Conservation (phyloP, 768 basidiomycete species). For the Crucibulum laeve region DNA sequence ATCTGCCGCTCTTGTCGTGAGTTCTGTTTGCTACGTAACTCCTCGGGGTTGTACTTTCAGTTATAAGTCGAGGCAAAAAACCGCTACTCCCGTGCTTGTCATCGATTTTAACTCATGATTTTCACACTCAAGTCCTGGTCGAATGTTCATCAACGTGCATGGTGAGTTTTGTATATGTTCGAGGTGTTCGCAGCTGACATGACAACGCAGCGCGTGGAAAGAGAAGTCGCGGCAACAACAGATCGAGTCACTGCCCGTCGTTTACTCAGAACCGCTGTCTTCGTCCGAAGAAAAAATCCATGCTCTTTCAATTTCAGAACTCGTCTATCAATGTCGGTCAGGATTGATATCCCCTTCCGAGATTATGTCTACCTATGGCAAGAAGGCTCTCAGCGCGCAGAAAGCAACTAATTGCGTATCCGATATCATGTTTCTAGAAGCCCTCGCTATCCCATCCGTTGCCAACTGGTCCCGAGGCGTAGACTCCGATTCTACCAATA, state of each 20-base stretch:
- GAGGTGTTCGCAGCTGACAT: background rate
- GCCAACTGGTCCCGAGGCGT: conserved; percentile 34
- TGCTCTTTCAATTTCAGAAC: conserved; percentile 41
- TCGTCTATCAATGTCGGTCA: conserved; percentile 39
- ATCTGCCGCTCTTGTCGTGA: conserved; percentile 25
- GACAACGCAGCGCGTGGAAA: conserved; percentile 33
- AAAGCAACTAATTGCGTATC: conserved; percentile 63
- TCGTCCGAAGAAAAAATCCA: conserved; percentile 42
- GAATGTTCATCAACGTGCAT: conserved; percentile 34
- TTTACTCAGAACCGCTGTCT: conserved; percentile 37
- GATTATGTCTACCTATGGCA: conserved; percentile 49
- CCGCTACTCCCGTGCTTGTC: conserved; percentile 14
- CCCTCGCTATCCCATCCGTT: conserved; percentile 30
- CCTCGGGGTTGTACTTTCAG: conserved; percentile 19
- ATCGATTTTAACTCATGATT: conserved; percentile 23
- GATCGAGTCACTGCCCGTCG: conserved; percentile 33
- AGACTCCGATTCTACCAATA: conserved; percentile 26
- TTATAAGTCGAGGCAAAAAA: conserved; percentile 17
- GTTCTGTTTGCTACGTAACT: conserved; percentile 18
- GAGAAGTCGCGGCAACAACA: conserved; percentile 39
- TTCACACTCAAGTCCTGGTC: conserved; percentile 24
- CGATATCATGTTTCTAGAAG: conserved; percentile 56
- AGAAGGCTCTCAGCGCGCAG: conserved; percentile 50
- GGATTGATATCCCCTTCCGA: conserved; percentile 35
- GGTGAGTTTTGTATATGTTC: conserved; percentile 21